Conservation (phyloP, 2,329 filamentous ascomycete genomes). For the Tolypocladium tundrense region DNA sequence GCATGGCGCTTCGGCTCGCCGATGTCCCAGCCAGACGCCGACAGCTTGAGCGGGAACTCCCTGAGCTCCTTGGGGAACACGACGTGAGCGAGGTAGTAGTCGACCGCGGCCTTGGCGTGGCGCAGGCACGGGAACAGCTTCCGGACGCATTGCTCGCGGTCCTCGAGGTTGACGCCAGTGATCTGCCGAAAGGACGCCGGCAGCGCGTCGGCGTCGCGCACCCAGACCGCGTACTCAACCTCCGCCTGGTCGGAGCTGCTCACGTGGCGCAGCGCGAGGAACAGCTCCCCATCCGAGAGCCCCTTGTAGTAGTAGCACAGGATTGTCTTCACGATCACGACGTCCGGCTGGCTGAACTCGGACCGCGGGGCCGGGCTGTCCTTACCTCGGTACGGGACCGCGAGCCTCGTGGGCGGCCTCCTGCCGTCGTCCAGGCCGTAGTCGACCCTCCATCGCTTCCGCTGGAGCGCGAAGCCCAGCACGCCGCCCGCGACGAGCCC, state of each 20-base stretch:
- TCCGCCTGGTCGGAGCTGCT: conserved; percentile 42
- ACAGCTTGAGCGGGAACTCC: conserved; percentile 54
- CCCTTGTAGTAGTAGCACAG: conserved; percentile 48
- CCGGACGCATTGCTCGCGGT: conserved; percentile 34
- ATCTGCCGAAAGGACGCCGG: conserved; percentile 28
- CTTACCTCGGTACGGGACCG: conserved; percentile 51
- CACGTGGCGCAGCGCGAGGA: conserved; percentile 6
- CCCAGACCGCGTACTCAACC: conserved; percentile 41
- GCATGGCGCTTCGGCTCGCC: conserved; percentile 32
- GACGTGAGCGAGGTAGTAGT: conserved; percentile 51
- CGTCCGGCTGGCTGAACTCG: conserved; percentile 54
- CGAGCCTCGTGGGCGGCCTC: conserved; percentile 27
- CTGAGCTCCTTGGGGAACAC: conserved; percentile 53
- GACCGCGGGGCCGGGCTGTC: conserved; percentile 43
- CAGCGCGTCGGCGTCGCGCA: conserved; percentile 15
- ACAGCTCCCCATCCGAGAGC: conserved; percentile 38
- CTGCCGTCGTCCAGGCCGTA: conserved; percentile 44
- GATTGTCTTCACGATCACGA: conserved; percentile 44
- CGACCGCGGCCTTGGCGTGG: conserved; percentile 41
- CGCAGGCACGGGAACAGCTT: conserved; percentile 43
- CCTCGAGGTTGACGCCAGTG: conserved; percentile 46
- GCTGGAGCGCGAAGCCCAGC: conserved; percentile 38
- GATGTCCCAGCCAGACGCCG: conserved; percentile 59
- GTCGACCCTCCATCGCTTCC: conserved; percentile 56
- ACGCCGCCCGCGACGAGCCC: conserved; percentile 47